These are phyloP conservation scores for Ilyonectria mors-panacis DNA, from an alignment of 2,329 filamentous ascomycete genomes.

Conservation along the genomic window DNA sequence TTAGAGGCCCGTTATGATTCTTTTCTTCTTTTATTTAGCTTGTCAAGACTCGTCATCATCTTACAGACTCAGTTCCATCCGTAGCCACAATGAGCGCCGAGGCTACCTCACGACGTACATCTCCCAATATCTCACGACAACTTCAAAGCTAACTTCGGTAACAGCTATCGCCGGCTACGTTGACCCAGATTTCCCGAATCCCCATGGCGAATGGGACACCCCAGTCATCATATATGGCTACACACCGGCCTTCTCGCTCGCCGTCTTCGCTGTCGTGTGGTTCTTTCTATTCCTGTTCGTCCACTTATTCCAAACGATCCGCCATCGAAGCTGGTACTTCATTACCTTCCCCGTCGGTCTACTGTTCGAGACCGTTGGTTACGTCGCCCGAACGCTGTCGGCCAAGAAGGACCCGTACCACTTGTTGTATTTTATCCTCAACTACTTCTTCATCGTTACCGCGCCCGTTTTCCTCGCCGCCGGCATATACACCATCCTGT, in stretches of 20 bases:
- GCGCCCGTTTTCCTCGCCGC: constrained; percentile 72
- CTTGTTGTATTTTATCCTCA: constrained; percentile 69
- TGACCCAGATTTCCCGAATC: constrained; percentile 67
- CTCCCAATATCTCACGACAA: neutral
- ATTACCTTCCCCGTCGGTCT: constrained; percentile 60
- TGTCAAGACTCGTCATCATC: neutral
- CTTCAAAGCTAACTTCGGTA: constrained; percentile 5
- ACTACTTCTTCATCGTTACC: constrained; percentile 74
- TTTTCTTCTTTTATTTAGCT: too few species aligned
- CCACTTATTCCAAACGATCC: constrained; percentile 56
- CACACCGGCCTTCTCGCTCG: constrained; percentile 62
- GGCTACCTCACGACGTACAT: constrained; percentile 28
- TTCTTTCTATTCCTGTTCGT: constrained; percentile 58
- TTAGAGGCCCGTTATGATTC: neutral
- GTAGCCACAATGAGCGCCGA: constrained; percentile 5
- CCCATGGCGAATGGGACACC: constrained; percentile 61
- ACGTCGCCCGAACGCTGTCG: constrained; percentile 64
- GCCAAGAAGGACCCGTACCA: constrained; percentile 66
- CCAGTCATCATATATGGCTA: constrained; percentile 67
- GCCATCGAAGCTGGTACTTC: constrained; percentile 63
- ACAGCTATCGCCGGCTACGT: constrained; percentile 56
- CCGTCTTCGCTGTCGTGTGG: constrained; percentile 59
- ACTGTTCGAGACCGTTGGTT: constrained; percentile 65
- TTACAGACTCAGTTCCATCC: neutral
- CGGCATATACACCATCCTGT: constrained; percentile 69